phyloP scores from a whole-genome alignment of 768 basidiomycete species.

The Auriculariales sp. region DNA sequence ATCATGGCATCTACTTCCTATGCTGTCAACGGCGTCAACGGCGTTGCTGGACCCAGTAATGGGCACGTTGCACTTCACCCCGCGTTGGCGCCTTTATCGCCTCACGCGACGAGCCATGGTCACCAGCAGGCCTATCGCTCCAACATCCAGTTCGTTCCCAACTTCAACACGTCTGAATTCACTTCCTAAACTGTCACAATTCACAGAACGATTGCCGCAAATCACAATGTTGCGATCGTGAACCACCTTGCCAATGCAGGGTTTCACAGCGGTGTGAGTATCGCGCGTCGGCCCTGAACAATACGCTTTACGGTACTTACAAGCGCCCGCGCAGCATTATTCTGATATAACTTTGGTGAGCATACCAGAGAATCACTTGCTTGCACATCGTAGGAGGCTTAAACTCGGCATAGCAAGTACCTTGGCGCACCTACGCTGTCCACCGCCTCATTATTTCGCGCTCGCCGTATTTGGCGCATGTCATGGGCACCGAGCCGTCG shows the following conservation, averaged over 20 bases:
- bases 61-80: constrained; percentile 17
- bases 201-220: constrained; percentile 8
- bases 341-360: constrained; percentile 67
- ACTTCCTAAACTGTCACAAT: constrained; percentile 7
- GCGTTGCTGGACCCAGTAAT: constrained; percentile 13
- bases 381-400: neutral
- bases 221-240: constrained; percentile 65
- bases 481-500: constrained; percentile 65
- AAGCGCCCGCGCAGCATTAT: constrained; percentile 42
- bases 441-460: constrained; percentile 79
- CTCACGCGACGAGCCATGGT: constrained; percentile 38
- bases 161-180: neutral
- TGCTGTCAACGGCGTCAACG: constrained; percentile 17
- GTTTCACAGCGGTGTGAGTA: constrained; percentile 68
- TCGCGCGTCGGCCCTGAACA: neutral
- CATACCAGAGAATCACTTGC: constrained; percentile 4
- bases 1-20: constrained; percentile 33
- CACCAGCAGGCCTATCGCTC: constrained; percentile 2
- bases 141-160: neutral
- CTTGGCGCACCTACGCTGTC: constrained; percentile 36
- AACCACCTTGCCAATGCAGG: constrained; percentile 67
- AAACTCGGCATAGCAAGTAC: constrained; percentile 4
- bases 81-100: constrained; percentile 35
- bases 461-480: constrained; percentile 75
- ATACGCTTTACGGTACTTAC: neutral